Base-by-base conservation (phyloP, 495 filamentous ascomycete species). In the Aspergillus wentii region DNA sequence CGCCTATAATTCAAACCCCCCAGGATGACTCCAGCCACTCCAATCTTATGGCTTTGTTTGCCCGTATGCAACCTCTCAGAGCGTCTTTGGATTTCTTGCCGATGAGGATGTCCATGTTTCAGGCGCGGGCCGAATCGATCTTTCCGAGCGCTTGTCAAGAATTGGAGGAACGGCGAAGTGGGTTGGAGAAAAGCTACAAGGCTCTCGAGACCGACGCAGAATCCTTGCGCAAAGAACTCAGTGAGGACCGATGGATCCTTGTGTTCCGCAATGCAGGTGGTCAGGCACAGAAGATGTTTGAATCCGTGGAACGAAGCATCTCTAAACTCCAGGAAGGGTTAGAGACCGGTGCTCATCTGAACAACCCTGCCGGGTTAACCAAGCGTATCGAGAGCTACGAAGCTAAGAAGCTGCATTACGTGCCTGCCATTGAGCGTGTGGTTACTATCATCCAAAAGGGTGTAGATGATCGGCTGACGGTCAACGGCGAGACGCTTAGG, bases 41-140 rank as follows among this genome's bases (percentile, higher is more conserved):
- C 8, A 75, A 74, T 28, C 68, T 98, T 11, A 74, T 96, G 33
- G 87, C 83, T 4, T 62, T 98, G 27, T 94, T 96, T 64, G 92
- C 92, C 2, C 74, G 90, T 36, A 92, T 97, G 82, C 91, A 96
- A 52, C 92, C 92, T 2, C 68, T 98, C 20, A 74, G 88, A 28
- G 92, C 92, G 2, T 95, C 90, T 3, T 65, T 98, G 33, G 91
- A 96, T 59, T 97, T 98, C 52, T 67, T 98, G 25, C 92, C 92
- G n/a, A 96, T 97, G 91, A 72, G 90, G 33, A 63, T 98, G 1
- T 85, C 86, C 10, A 84, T 80, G 38, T 98, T 97, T 53, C 79
- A 89, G 40, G 61, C 69, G 0, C 76, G 90, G 42, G 92, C 86
- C 1, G 80, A 83, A 27, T 49, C 58, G 1, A 69, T 85, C 25